Conservation (phyloP, 106 monocot genomes). For the Allium fistulosum region DNA sequence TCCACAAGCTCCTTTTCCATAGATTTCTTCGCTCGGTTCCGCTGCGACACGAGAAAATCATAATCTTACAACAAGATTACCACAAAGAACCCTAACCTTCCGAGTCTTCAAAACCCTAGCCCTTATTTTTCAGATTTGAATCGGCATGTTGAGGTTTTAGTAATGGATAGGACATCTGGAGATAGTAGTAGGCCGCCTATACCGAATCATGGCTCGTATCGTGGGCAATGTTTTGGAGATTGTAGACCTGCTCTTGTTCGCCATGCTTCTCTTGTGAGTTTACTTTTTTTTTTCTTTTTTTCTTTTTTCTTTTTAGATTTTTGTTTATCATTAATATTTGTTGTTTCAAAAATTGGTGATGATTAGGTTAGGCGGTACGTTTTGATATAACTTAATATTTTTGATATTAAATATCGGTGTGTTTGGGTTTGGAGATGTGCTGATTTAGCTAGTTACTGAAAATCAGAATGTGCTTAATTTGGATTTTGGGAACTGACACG, state of each 20-base stretch:
- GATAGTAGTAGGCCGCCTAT: slow-evolving; percentile 5
- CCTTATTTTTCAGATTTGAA: not conserved
- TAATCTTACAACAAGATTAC: not conserved
- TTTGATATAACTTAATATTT: too few relatives aligned
- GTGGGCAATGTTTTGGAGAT: slow-evolving; percentile 2
- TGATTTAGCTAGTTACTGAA: too few relatives aligned
- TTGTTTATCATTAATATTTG: not conserved
- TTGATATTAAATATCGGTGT: too few relatives aligned
- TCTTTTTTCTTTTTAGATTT: not conserved
- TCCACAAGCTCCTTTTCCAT: too few relatives aligned
- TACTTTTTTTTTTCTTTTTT: too few relatives aligned
- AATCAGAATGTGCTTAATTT: too few relatives aligned
- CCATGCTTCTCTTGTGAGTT: slow-evolving; percentile 8
- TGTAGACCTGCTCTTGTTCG: not conserved
- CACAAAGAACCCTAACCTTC: not conserved
- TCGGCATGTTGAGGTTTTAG: not conserved
- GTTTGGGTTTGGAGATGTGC: too few relatives aligned
- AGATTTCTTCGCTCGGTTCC: too few relatives aligned
- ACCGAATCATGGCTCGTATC: not conserved
- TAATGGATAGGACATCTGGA: not conserved
- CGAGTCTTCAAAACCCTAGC: not conserved
- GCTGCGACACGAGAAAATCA: not conserved
- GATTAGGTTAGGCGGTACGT: too few relatives aligned
- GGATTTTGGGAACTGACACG: too few relatives aligned
- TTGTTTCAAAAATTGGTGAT: too few relatives aligned